These are phyloP conservation scores for Malus hybrid DNA, from an alignment of 331 rosid genomes.

Conservation along the genomic window DNA sequence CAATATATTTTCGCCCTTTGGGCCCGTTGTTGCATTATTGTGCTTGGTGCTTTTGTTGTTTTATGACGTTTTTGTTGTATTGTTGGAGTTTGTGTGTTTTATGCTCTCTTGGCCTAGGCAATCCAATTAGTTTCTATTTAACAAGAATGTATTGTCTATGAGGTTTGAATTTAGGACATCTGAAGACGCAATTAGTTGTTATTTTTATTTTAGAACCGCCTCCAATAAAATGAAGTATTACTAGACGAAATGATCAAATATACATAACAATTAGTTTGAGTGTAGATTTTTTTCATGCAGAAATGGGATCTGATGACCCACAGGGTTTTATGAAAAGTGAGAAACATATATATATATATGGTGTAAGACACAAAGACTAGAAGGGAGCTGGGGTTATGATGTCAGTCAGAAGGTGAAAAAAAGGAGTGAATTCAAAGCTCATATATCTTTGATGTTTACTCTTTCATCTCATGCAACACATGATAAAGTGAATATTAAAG, in stretches of 20 bases:
- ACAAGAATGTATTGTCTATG: too few relatives aligned
- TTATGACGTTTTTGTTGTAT: not conserved
- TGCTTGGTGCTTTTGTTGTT: not conserved
- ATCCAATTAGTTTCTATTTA: too few relatives aligned
- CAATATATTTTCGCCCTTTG: too few relatives aligned
- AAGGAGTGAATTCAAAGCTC: constrained; percentile 38
- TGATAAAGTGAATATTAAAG: constrained; percentile 34
- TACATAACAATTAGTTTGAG: not conserved
- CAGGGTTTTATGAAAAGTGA: constrained; percentile 38
- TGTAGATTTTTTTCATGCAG: constrained; percentile 2
- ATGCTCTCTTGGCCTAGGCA: too few relatives aligned
- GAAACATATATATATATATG: not conserved
- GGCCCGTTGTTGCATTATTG: not conserved
- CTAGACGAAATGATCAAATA: too few relatives aligned
- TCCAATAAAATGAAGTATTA: too few relatives aligned
- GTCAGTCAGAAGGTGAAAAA: constrained; percentile 40
- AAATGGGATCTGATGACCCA: constrained; percentile 43
- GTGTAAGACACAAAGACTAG: constrained; percentile 15
- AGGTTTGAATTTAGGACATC: too few relatives aligned
- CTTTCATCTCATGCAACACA: constrained; percentile 25
- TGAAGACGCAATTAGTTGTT: not conserved
- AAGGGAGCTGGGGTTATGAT: constrained; percentile 44
- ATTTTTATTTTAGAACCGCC: not conserved
- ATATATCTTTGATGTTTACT: constrained; percentile 1
- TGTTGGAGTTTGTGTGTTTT: not conserved